Base-by-base conservation (phyloP, 352 stramenopile species). In the Pythium grandisporangium region DNA sequence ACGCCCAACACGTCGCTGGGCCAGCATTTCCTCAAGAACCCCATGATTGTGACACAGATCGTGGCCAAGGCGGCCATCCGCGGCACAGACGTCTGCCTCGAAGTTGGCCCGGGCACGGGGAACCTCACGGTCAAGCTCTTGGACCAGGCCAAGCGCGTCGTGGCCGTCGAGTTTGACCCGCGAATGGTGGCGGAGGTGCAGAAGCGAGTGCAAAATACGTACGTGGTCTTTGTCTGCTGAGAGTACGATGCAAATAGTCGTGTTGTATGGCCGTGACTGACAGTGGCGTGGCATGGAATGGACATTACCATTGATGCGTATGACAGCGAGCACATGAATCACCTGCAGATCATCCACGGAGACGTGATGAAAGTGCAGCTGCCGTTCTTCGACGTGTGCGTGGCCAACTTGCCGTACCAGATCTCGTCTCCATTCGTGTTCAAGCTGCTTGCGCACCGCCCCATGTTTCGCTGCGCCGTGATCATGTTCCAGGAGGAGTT, bases 401-500 rank as follows among this genome's bases (percentile, higher is more conserved):
- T 99, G 53, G 96, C 97, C 38, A 99, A 99, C 60, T 71, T 99
- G 30, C 97, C 96, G 26, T 99, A 99, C 66, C 95, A 99, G 65
- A 99, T 99, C 50, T 99, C 95, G 32, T 98, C 91, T 24, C 87
- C 89, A 12, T 90, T 99, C 33, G 91, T 99, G 30, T 99, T 99
- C 73, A 99, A 99, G 83, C 66, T 99, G 34, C 74, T 99, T 23
- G 56, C 78, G 23, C 96, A 99, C 63, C 82, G 95, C 14, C 96
- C 96, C 25, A 97, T 98, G 78, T 99, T 99, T 58, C 90, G 96
- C 37, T 99, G 92, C 54, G 96, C 97, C 10, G 96, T 99, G 19
- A 93, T 99, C 68, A 99, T 99, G 97, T 99, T 99, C 63, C 96
- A 98, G 54, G 85, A 97, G 45, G 96, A 99, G 60, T 99, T 99